Evolutionary conservation across 768 basidiomycete species (phyloP), one percentile per base, ranked within the genome.

Genomic region (Boletus sp.): DNA sequence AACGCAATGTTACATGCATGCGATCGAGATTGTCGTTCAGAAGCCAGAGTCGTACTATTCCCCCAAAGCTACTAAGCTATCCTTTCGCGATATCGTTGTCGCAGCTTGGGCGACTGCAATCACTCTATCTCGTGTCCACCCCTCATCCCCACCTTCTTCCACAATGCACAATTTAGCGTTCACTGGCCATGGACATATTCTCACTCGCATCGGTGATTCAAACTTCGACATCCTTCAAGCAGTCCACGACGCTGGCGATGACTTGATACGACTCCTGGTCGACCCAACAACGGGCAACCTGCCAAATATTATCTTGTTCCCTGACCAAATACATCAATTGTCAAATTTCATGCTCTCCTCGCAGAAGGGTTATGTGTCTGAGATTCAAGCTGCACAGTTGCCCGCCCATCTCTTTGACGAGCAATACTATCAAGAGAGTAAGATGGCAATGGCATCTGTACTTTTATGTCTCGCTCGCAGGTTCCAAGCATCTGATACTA

Each of bases 381-480:
- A 68, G 1, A 63, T 78, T 28, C 71, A 67, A 59, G 57, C 61
- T 7, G 36, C 60, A 51, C 52, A 60, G 59, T n/a, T 52, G 59
- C 50, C 65, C 5, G 57, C 62, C 35, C 57, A 67, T 52, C 55
- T 71, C 54, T 66, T 72, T 33, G 65, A 71, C 40, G 64, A 68
- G n/a, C 65, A 60, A 58, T 61, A 50, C 14, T 55, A 41, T 40
- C 60, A 49, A 46, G 66, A 71, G 47, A 63, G 61, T 24, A 73
- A 59, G 57, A 61, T 63, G 62, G 75, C 73, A 56, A 73, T 75
- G 47, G 73, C 76, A 45, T 75, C 75, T 37, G 66, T 79, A 20
- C 62, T 80, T 33, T 71, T 82, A 51, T 75, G 76, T 36, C 72
- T 82, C 15, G 79, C 80, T 18, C 80, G 78, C 59, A 66, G 74